A percentile compares a stretch with the other conserved stretches of the same genome.
phyloP scores from a whole-genome alignment of 1,284 basidiomycete species.

The Papiliotrema terrestris region DNA sequence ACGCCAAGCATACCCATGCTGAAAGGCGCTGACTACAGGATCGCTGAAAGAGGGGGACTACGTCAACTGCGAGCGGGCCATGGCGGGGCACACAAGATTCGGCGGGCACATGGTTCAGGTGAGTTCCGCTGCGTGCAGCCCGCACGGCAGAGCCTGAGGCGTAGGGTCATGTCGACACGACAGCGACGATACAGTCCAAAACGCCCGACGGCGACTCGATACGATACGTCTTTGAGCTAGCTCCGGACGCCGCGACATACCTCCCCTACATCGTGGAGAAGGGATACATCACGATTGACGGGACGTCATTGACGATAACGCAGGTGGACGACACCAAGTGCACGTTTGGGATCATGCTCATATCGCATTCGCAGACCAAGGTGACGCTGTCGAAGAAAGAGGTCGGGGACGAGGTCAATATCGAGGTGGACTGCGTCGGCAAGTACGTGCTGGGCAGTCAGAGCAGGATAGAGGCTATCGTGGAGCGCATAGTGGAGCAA shows the following conservation, averaged over 20 bases:
- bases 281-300: constrained; percentile 93
- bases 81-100: constrained; percentile 86
- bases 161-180: constrained; percentile 90
- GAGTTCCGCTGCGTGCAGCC: constrained; percentile 20
- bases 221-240: constrained; percentile 72
- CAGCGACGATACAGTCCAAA: constrained; percentile 67
- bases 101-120: constrained; percentile 98
- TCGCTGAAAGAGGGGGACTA: constrained; percentile 71
- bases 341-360: constrained; percentile 88
- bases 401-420: constrained; percentile 79
- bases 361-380: constrained; percentile 87
- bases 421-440: constrained; percentile 63
- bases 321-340: constrained; percentile 65
- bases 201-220: constrained; percentile 81
- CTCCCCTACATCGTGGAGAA: constrained; percentile 89
- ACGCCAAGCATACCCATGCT: constrained; percentile 46
- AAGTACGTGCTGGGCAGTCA: constrained; percentile 65
- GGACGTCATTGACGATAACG: constrained; percentile 88
- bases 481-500: constrained; percentile 70
- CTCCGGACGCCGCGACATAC: constrained; percentile 60
- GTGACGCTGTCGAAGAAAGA: constrained; percentile 76
- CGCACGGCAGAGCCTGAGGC: not conserved
- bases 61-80: constrained; percentile 92
- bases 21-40: constrained; percentile 44
- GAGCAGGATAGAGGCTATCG: constrained; percentile 57